These are phyloP conservation scores for Eucalyptus coolabah DNA, from an alignment of 345 rosid genomes.

Conservation along the genomic window DNA sequence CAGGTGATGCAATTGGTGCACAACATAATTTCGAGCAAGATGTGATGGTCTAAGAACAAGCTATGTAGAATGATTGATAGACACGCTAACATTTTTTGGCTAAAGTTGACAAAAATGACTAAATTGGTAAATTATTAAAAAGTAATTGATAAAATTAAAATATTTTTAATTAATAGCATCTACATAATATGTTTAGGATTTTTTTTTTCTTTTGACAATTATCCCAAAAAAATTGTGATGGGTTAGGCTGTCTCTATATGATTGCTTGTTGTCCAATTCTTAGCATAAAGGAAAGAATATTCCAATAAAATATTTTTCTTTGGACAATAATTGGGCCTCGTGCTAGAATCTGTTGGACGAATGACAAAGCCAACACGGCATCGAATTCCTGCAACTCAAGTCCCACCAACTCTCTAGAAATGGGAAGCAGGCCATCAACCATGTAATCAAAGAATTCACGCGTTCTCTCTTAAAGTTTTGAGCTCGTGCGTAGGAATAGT, in stretches of 20 bases:
- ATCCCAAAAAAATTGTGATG: neutral
- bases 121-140: neutral
- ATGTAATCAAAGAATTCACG: too few relatives aligned
- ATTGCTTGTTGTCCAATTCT: neutral
- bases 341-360: neutral
- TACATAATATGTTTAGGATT: neutral
- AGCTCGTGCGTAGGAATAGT: too few relatives aligned
- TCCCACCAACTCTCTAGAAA: too few relatives aligned
- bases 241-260: neutral
- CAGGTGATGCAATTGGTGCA: neutral
- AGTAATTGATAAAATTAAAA: neutral
- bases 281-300: neutral
- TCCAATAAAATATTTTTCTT: neutral
- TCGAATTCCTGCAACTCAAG: neutral
- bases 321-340: neutral
- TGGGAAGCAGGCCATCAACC: too few relatives aligned
- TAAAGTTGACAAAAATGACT: rapidly evolving
- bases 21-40: neutral
- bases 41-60: neutral
- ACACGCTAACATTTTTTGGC: too few relatives aligned
- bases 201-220: too few relatives aligned
- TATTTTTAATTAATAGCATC: neutral
- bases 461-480: too few relatives aligned
- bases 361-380: neutral
- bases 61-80: rapidly evolving